These are phyloP conservation scores for Lagerstroemia speciosa DNA, from an alignment of 345 rosid species.

Conservation along the genomic window DNA sequence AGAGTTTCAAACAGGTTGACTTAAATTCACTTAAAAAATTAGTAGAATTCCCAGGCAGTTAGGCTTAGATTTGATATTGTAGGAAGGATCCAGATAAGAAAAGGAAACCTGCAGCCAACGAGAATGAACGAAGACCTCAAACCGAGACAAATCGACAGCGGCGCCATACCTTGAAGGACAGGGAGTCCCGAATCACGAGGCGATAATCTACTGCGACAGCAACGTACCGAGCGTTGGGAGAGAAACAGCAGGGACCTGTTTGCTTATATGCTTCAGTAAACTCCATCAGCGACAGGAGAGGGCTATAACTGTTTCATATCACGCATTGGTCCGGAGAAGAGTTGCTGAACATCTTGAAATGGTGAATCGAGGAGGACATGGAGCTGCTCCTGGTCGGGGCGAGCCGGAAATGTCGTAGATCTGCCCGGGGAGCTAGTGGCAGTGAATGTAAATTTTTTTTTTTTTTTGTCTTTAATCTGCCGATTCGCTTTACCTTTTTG, in stretches of 20 bases:
- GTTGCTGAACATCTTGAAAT: too few relatives aligned
- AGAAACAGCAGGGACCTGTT: conserved; percentile 83
- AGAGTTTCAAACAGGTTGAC: not conserved
- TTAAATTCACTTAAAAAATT: not conserved
- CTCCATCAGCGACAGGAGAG: conserved; percentile 40
- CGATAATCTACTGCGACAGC: conserved; percentile 87
- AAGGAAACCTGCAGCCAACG: not conserved
- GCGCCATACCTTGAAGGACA: conserved; percentile 59
- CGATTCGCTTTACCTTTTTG: too few relatives aligned
- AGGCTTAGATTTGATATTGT: not conserved
- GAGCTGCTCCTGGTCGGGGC: too few relatives aligned
- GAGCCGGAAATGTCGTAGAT: too few relatives aligned
- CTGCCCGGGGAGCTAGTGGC: too few relatives aligned
- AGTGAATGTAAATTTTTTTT: too few relatives aligned
- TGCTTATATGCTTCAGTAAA: conserved; percentile 85
- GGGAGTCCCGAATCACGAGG: conserved; percentile 78
- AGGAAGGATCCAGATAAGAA: not conserved
- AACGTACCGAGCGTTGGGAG: conserved; percentile 79
- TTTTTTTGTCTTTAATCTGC: too few relatives aligned
- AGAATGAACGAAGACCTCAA: not conserved
- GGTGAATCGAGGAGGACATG: too few relatives aligned
- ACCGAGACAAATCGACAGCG: not conserved
- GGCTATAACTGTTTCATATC: too few relatives aligned
- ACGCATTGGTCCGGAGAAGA: too few relatives aligned
- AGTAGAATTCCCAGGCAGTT: not conserved